These are phyloP conservation scores for Teratosphaeria epicoccoides DNA, from an alignment of 2,329 filamentous ascomycete species.

Conservation along the genomic window DNA sequence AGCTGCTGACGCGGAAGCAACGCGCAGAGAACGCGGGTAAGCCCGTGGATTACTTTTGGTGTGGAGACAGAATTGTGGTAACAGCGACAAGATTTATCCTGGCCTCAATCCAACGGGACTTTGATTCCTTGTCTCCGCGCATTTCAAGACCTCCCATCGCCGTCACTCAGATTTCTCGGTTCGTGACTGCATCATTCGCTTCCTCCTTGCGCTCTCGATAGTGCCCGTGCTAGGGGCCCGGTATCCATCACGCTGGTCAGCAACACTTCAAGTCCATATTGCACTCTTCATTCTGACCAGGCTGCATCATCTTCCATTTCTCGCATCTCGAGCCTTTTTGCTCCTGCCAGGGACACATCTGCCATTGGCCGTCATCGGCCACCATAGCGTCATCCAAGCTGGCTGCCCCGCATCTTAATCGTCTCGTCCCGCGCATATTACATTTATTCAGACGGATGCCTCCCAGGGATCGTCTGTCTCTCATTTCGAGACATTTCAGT, in stretches of 20 bases:
- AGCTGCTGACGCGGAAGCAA: not conserved
- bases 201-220: not conserved
- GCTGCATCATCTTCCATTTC: not conserved
- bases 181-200: not conserved
- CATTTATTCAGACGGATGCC: slow-evolving; percentile 35
- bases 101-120: too few species aligned
- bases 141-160: too few species aligned
- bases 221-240: not conserved
- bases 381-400: slow-evolving; percentile 9
- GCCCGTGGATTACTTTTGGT: too few species aligned
- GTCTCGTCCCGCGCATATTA: slow-evolving; percentile 8
- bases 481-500: slow-evolving; percentile 52
- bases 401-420: slow-evolving; percentile 11
- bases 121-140: not conserved
- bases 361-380: not conserved
- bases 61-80: too few species aligned
- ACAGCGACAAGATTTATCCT: too few species aligned
- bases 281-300: not conserved
- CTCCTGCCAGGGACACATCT: not conserved
- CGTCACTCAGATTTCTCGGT: not conserved
- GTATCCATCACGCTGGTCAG: not conserved
- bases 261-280: not conserved
- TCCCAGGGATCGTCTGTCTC: slow-evolving; percentile 33
- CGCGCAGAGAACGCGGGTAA: too few species aligned
- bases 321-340: not conserved